Conservation (phyloP, 805 yeast genomes). For the Kregervanrija delftensis region DNA sequence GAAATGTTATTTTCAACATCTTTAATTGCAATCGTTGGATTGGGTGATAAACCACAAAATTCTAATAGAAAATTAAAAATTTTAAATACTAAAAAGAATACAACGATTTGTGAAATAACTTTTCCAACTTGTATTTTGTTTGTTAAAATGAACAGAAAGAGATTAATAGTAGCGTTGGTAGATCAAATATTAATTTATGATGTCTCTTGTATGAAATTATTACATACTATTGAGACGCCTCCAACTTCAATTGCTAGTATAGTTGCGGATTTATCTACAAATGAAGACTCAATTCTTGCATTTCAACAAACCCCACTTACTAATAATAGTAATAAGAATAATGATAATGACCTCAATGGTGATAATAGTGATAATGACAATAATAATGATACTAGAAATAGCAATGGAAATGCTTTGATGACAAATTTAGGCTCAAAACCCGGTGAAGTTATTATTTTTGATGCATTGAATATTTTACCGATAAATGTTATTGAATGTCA, state of each 20-base stretch:
- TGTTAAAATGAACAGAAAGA: slow-evolving; percentile 72
- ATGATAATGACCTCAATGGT: neutral
- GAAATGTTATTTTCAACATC: slow-evolving; percentile 92
- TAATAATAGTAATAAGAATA: neutral
- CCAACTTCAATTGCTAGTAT: neutral
- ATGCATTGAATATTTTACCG: slow-evolving; percentile 67
- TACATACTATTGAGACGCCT: slow-evolving; percentile 58
- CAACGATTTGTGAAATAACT: slow-evolving; percentile 78
- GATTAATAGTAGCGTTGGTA: slow-evolving; percentile 68
- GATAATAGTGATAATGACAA: neutral
- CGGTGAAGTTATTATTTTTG: slow-evolving; percentile 76
- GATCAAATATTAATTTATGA: slow-evolving; percentile 88
- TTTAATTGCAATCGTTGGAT: slow-evolving; percentile 74
- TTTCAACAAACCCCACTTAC: slow-evolving; percentile 42
- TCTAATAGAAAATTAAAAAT: slow-evolving; percentile 80
- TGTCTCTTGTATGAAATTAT: slow-evolving; percentile 77
- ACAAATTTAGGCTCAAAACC: slow-evolving; percentile 11
- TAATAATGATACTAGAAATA: neutral
- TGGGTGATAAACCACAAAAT: slow-evolving; percentile 60
- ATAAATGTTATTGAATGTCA: slow-evolving; percentile 82
- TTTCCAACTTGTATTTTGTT: slow-evolving; percentile 72
- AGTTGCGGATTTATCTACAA: slow-evolving; percentile 28
- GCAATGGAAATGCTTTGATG: neutral
- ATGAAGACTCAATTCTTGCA: slow-evolving; percentile 44
- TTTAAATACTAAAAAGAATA: slow-evolving; percentile 71